phyloP scores from a whole-genome alignment of 208 protist species.

The Novymonas esmeraldas region DNA sequence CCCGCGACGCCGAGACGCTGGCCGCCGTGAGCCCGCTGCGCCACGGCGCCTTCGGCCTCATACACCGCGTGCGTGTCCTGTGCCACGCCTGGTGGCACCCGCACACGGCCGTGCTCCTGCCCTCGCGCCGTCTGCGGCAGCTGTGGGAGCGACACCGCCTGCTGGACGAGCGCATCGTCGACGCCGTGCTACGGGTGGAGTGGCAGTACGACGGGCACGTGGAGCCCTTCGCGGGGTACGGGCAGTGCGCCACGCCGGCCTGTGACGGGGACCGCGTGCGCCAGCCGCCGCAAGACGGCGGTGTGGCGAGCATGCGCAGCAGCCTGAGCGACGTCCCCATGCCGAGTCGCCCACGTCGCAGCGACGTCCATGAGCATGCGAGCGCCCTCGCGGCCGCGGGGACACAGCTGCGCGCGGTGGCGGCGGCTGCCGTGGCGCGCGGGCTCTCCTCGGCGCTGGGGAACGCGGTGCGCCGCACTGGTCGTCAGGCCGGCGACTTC shows the following conservation, averaged over 20 bases:
- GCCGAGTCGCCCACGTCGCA: neutral
- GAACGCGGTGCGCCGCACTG: conserved; percentile 43
- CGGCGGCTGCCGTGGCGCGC: conserved; percentile 37
- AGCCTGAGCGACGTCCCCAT: neutral
- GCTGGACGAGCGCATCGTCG: conserved; percentile 47
- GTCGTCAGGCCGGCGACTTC: conserved; percentile 35
- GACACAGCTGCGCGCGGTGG: conserved; percentile 12
- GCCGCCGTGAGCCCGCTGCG: conserved; percentile 5
- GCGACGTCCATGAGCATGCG: neutral
- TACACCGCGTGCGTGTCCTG: conserved; percentile 56
- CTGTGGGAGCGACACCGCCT: conserved; percentile 49
- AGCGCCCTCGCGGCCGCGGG: neutral
- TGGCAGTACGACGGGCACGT: conserved; percentile 35
- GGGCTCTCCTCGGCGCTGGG: conserved; percentile 51
- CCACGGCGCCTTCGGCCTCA: conserved; percentile 29
- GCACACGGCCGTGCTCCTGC: conserved; percentile 49
- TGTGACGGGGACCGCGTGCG: neutral
- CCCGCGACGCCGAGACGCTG: conserved; percentile 20
- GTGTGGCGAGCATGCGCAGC: neutral
- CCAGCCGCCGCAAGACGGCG: neutral
- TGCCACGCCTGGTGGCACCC: conserved; percentile 67
- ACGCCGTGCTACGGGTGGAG: conserved; percentile 67
- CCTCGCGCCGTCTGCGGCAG: conserved; percentile 30
- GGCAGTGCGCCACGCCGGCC: neutral
- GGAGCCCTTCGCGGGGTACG: conserved; percentile 13